These are phyloP conservation scores for Dryas octopetala DNA, from an alignment of 306 rosid genomes.

Conservation along the genomic window DNA sequence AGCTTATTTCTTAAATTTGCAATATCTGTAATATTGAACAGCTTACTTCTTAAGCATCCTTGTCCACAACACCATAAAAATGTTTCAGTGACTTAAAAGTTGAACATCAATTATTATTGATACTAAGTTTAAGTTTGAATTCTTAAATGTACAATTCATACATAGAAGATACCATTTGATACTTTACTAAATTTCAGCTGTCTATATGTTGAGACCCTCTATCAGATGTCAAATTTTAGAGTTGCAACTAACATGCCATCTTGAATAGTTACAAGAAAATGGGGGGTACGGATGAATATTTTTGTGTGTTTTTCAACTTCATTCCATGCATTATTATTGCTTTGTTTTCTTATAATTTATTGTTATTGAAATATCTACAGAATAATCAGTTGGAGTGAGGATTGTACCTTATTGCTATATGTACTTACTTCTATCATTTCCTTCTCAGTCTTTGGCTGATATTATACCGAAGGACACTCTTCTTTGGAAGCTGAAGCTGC, in stretches of 20 bases:
- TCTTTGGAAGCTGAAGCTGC: conserved; percentile 94
- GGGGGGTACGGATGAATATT: not conserved
- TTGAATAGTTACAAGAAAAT: not conserved
- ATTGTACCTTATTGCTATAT: conserved; percentile 8
- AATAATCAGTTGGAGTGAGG: conserved; percentile 15
- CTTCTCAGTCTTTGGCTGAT: conserved; percentile 56
- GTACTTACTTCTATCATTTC: conserved; percentile 21
- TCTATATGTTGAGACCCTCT: not conserved
- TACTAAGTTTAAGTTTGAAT: too few species aligned
- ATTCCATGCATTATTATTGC: not conserved
- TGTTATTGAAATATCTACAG: not conserved
- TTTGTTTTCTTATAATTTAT: not conserved
- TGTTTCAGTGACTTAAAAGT: too few species aligned
- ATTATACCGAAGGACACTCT: conserved; percentile 77
- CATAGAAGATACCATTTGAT: not conserved
- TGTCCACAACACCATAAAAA: too few species aligned
- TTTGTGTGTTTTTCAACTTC: not conserved
- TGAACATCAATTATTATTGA: too few species aligned
- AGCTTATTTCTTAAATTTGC: not conserved
- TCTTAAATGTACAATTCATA: too few species aligned
- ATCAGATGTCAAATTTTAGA: not conserved
- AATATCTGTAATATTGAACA: not conserved
- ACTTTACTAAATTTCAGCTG: not conserved
- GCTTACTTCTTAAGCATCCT: not conserved
- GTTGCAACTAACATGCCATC: not conserved